Evolutionary conservation across 805 yeast species (phyloP).

Genomic region (Sugiyamaella valdiviana): DNA sequence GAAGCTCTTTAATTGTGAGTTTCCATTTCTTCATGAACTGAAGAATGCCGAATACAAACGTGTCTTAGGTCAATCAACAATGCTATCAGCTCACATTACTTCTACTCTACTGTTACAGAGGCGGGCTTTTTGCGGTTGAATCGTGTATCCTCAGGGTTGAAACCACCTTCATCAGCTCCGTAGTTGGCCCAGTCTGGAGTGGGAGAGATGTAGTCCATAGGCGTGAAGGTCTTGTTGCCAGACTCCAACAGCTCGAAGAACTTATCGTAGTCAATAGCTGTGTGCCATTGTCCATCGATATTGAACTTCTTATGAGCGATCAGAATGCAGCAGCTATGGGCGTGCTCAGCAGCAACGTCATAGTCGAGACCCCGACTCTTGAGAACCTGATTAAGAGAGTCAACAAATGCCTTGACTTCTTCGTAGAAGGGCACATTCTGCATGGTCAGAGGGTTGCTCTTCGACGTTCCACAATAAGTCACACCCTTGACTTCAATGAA

Average conservation of each 20-base stretch:
- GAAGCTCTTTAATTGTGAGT: too few relatives aligned
- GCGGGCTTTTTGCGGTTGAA: conserved; percentile 44
- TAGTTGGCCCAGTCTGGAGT: conserved; percentile 91
- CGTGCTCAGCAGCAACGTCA: conserved; percentile 90
- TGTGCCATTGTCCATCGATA: conserved; percentile 70
- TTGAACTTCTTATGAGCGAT: conserved; percentile 71
- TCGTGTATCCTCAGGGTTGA: conserved; percentile 77
- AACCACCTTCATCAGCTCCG: conserved; percentile 82
- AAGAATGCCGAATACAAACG: too few relatives aligned
- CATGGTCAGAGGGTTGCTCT: conserved; percentile 89
- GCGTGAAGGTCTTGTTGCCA: conserved; percentile 57
- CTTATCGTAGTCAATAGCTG: conserved; percentile 77
- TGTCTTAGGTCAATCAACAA: too few relatives aligned
- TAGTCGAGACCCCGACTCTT: conserved; percentile 62
- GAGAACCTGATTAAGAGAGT: conserved; percentile 53
- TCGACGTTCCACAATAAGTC: conserved; percentile 89
- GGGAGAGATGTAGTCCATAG: conserved; percentile 70
- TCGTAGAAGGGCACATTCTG: conserved; percentile 92
- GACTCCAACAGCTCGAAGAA: conserved; percentile 64
- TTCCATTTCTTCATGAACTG: too few relatives aligned
- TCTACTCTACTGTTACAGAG: background rate
- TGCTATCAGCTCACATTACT: background rate
- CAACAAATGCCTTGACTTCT: conserved; percentile 75
- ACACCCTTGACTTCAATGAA: conserved; percentile 93
- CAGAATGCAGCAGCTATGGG: conserved; percentile 87